Base-by-base conservation (phyloP, 352 stramenopile species). In the Aphanomyces astaci region DNA sequence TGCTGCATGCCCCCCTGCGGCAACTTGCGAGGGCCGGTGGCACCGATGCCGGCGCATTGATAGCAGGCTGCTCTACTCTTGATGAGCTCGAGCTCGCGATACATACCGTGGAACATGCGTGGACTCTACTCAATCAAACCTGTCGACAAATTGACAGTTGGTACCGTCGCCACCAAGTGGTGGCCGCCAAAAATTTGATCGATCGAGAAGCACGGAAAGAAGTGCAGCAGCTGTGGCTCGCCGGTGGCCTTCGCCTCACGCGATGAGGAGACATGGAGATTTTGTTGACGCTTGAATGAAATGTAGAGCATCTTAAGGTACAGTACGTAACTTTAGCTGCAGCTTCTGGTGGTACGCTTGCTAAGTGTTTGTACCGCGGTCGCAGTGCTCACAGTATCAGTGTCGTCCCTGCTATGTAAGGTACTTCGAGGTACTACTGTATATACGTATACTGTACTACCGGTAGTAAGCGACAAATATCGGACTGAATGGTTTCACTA, bases 191-290 rank as follows among this genome's bases (percentile, higher is more conserved):
- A 2, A 15, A 10, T 19, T n/a, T 15, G 17, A 15, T 15, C 7
- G 36, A 11, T 59, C 39, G 43, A 24, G 24, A 25, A 7, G 39
- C 32, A n/a, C 39, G 62, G n/a, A 68, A 68, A 59, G 62, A 68
- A 36, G 49, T 68, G 22, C 40, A 68, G 43, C 28, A 52, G 30
- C 22, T 46, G 33, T 68, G 62, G 62, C 62, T 68, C 3, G 62
- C 62, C 9, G 62, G 62, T 40, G 62, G 62, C 24, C 28, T 68
- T 19, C 62, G 62, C 49, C 43, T 68, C 11, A 68, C 62, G 13
- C 43, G 62, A 59, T 68, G 22, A 43, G n/a, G n/a, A n/a, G n/a
- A n/a, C n/a, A n/a, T n/a, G n/a, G n/a, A n/a, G n/a, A n/a, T n/a
- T n/a, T n/a, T n/a, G n/a, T n/a, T n/a, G n/a, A n/a, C n/a, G n/a